Evolutionary conservation across 441 rosid genomes (phyloP), one percentile per base, ranked within the genome.

Genomic region (Euphorbia corollata): DNA sequence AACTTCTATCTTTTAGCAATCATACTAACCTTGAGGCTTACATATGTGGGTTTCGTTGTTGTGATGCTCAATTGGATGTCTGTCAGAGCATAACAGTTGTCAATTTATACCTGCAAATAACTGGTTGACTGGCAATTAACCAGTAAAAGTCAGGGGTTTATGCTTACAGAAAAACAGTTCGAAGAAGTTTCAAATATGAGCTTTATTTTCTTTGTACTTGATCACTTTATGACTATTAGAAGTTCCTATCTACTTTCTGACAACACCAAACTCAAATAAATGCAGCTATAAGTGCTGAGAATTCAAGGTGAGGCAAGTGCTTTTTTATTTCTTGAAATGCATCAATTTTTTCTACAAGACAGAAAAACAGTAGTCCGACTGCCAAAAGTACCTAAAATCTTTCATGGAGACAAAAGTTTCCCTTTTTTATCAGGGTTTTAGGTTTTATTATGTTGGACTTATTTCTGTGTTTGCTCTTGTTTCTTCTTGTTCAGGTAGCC

Each of bases 211-310:
- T 59, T n/a, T 36, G 41, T 36, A 56, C 15, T 27, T 6, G 8
- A 20, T 43, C 11, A 48, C 59, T 10, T 20, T 16, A 22, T 8
- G 18, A 27, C 12, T 32, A 53, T 36, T 20, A 61, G 61, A 3
- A 60, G 12, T n/a, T 13, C 51, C 64, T 57, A 79, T 71, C 83
- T 56, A 77, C 73, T 73, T 61, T 58, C 80, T 79, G 85, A 73
- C 82, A 69, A 43, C 22, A 64, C 59, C 73, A 18, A 55, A 59
- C 65, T 16, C 32, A 36, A 58, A 59, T 82, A 73, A 82, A 79
- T 82, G 83, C 80, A 58, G 74, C 75, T 56, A 71, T 75, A 41
- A 74, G 70, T 74, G 67, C 53, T n/a, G 77, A 62, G 19, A 15
- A 61, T 45, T 27, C 19, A 47, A 11, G 63, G 41, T 34, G 51